Base-by-base conservation (phyloP, 1,139 yeast genomes). In the Blastobotrys illinoisensis region DNA sequence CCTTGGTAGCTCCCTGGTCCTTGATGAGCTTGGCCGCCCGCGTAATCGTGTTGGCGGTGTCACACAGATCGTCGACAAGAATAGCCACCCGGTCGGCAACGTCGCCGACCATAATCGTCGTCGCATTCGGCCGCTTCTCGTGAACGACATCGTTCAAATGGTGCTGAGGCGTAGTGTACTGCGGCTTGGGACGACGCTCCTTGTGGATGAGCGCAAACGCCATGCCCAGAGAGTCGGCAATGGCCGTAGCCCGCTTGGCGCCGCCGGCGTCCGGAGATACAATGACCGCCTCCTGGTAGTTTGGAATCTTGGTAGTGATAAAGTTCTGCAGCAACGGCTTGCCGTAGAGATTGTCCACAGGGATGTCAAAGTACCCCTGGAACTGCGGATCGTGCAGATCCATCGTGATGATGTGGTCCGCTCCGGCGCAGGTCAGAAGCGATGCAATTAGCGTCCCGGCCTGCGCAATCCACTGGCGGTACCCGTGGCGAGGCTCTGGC, bases 191-290 rank as follows among this genome's bases (percentile, higher is more conserved):
- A 49, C 84, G 81, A 59, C 96, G 78, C 68, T 95, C 99, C 71
- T 95, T 95, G 73, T 95, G 98, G 62, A 95, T 90, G 69, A 95
- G 77, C 0, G 99, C 99, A 76, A 95, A 91, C 36, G 91, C 80
- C 75, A 95, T 81, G 19, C 90, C 93, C 58, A 95, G 74, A 0
- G 88, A 81, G 71, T 93, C 99, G 1, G 99, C 99, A 59, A 93
- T 80, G 1, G 93, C 85, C 1, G 97, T 88, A 36, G 99, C 98
- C 60, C 98, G 77, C 69, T 93, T 93, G 51, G 98, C 98, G 58
- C 98, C 99, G 66, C 98, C 98, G 50, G 97, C 91, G 72, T 91
- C 97, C 0, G 97, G 97, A 0, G 96, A 88, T 28, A 91, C 97
- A 62, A 91, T 83, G 11, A 90, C 95, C 54, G 90, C 86, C 44